Base-by-base conservation (phyloP, 306 rosid species). In the Lotus japonicus region DNA sequence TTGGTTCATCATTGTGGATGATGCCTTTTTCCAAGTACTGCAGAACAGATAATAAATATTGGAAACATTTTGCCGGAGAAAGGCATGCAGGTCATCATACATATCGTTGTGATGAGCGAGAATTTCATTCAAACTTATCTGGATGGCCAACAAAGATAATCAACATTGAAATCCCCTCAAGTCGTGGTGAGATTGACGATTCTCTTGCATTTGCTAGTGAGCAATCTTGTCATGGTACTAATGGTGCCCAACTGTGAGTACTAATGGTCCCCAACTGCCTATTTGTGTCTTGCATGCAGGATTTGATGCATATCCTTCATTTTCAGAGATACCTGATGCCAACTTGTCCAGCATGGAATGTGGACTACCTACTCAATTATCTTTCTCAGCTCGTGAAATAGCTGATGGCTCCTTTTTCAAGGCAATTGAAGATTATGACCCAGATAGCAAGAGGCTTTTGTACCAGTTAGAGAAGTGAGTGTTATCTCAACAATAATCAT, bases 321-420 rank as follows among this genome's bases (percentile, higher is more conserved):
- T 84, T 71, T 33, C 89, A 35, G 90, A 86, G 58, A 28, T 86
- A 72, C 64, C 90, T 12, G 74, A 74, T 72, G 36, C 73, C 58
- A 94, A 88, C 81, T 64, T 90, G 58, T 83, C 99, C 64, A 81
- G 79, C 76, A 78, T 82, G 87, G 99, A 94, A 82, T 94, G 99
- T 69, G 90, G 90, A 69, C 72, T 94, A 11, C 97, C 99, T 36
- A 90, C 96, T 79, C 99, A 80, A 71, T 77, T 88, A 76, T 94
- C 99, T 65, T 94, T 94, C 85, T 86, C 97, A 59, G 99, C 97
- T 58, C 95, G 92, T 39, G 99, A 94, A 86, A 82, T 91, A 66
- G 65, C 97, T 19, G 99, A 94, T 77, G 99, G 99, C 26, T 73
- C 99, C 79, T 84, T 94, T 80, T 94, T 90, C 86, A 90, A 90